These are phyloP conservation scores for Clohesyomyces aquaticus DNA, from an alignment of 495 filamentous ascomycete species.

Conservation along the genomic window DNA sequence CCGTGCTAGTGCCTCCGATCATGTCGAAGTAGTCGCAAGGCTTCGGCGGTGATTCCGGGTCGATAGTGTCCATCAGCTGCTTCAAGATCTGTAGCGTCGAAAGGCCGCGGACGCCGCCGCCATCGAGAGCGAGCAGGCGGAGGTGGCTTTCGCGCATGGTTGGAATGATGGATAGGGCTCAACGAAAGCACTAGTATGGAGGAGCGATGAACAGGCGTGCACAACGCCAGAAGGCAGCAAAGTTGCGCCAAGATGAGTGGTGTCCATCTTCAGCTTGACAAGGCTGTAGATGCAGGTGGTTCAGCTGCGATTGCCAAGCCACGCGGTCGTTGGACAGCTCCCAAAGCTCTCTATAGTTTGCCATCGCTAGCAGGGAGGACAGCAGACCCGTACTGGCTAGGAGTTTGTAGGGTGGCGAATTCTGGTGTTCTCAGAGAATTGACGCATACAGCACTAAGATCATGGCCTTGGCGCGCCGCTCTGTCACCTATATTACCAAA, in stretches of 20 bases:
- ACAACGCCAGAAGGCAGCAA: neutral
- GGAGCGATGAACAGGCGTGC: neutral
- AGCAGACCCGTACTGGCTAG: too few species aligned
- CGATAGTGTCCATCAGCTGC: constrained; percentile 30
- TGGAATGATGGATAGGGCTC: neutral
- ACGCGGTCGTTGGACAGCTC: neutral
- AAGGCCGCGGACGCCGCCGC: constrained; percentile 34
- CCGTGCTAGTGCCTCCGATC: constrained; percentile 34
- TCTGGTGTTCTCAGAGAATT: too few species aligned
- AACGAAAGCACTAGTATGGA: neutral
- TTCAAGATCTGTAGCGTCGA: constrained; percentile 29
- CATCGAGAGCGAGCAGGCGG: constrained; percentile 25
- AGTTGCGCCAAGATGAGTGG: neutral
- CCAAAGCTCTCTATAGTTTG: too few species aligned
- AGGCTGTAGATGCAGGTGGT: neutral
- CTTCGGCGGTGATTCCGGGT: constrained; percentile 25
- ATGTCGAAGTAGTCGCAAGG: constrained; percentile 32
- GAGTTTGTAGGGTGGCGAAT: too few species aligned
- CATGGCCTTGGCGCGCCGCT: too few species aligned
- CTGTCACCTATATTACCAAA: too few species aligned
- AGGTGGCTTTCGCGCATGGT: neutral
- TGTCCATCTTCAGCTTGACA: neutral
- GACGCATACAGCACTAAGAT: too few species aligned
- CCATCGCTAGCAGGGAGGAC: too few species aligned
- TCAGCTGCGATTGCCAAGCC: neutral